Conservation (phyloP, 2,329 filamentous ascomycete genomes). For the Epichloe festucae region DNA sequence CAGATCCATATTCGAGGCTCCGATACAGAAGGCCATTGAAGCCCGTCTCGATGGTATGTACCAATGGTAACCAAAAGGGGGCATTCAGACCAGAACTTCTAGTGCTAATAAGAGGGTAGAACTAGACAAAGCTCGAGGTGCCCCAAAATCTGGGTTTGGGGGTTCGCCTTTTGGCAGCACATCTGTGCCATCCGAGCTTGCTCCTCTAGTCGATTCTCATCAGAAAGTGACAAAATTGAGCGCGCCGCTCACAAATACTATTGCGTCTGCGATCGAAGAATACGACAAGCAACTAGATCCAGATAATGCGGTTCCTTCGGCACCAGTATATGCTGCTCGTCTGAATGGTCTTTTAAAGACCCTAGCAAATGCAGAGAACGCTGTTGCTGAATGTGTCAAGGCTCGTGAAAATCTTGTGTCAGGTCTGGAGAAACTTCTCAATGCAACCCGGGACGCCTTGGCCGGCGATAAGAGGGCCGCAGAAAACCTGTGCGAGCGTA, state of each 20-base stretch:
- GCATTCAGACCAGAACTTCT: neutral
- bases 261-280: slow-evolving; percentile 63
- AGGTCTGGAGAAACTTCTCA: slow-evolving; percentile 71
- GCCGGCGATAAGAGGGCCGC: slow-evolving; percentile 55
- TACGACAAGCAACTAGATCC: slow-evolving; percentile 75
- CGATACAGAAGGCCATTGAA: slow-evolving; percentile 73
- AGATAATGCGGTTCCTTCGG: slow-evolving; percentile 53
- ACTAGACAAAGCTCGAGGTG: slow-evolving; percentile 46
- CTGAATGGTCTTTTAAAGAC: slow-evolving; percentile 83
- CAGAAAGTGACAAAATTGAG: slow-evolving; percentile 62
- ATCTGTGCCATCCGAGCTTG: slow-evolving; percentile 61
- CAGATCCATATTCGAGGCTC: slow-evolving; percentile 66
- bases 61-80: too few relatives aligned
- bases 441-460: slow-evolving; percentile 57
- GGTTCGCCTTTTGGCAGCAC: slow-evolving; percentile 46
- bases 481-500: slow-evolving; percentile 52
- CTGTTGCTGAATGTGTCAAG: slow-evolving; percentile 80
- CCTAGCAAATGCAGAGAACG: slow-evolving; percentile 75
- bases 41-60: slow-evolving; percentile 59
- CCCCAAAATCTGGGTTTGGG: slow-evolving; percentile 37
- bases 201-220: slow-evolving; percentile 61
- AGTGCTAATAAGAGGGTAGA: slow-evolving; percentile 28
- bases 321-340: slow-evolving; percentile 83
- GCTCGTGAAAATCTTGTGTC: slow-evolving; percentile 65
- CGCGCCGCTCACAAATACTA: slow-evolving; percentile 50